These are phyloP conservation scores for Epicoccum nigrum DNA, from an alignment of 2,329 filamentous ascomycete genomes.

Conservation along the genomic window DNA sequence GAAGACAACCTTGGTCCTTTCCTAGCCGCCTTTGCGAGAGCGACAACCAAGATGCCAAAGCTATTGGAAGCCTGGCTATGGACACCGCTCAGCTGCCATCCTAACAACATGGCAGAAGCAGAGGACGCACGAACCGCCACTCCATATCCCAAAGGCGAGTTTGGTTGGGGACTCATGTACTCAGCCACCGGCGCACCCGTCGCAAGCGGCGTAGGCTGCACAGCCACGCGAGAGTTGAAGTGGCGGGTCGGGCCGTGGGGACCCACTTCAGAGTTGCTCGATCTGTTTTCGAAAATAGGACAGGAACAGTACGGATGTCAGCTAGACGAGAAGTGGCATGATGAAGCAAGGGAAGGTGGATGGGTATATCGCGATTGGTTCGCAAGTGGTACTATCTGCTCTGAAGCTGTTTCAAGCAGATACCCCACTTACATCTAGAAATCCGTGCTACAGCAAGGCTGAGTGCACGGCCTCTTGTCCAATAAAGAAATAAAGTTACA, in stretches of 20 bases:
- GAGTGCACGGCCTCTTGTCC: too few species aligned
- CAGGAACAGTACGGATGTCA: not conserved
- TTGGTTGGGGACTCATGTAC: not conserved
- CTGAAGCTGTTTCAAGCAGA: not conserved
- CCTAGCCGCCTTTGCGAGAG: slow-evolving; percentile 22
- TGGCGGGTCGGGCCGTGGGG: not conserved
- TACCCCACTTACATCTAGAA: not conserved
- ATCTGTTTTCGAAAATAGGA: not conserved
- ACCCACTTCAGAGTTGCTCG: not conserved
- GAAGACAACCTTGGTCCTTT: slow-evolving; percentile 15
- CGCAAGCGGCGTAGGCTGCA: not conserved
- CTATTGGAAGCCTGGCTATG: slow-evolving; percentile 20
- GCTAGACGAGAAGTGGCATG: not conserved
- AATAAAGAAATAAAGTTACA: too few species aligned
- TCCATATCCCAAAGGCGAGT: not conserved
- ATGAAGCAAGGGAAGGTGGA: not conserved
- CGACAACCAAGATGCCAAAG: slow-evolving; percentile 20
- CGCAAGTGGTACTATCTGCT: not conserved
- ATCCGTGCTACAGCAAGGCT: too few species aligned
- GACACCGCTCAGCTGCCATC: slow-evolving; percentile 13
- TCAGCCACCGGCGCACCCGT: not conserved
- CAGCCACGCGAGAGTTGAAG: not conserved
- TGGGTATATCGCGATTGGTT: not conserved
- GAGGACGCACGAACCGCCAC: not conserved
- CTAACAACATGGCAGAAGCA: not conserved